Percentiles rank a stretch among this genome's conserved stretches.
Evolutionary conservation across 164 flowering plant genomes (phyloP).

Genomic region (Paratinospora sagittata): DNA sequence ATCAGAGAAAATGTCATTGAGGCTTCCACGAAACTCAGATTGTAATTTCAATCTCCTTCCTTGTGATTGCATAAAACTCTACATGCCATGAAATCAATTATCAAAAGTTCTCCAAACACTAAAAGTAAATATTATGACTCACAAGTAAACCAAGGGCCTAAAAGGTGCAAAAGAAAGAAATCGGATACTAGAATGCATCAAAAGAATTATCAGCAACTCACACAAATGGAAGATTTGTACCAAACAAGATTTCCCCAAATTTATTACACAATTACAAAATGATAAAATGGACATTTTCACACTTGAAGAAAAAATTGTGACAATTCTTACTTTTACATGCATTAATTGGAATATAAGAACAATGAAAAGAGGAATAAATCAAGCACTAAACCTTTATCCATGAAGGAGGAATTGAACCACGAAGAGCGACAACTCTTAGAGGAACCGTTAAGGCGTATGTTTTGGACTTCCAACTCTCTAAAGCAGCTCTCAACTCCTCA

Average conservation of each 20-base stretch:
- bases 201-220: too few species aligned
- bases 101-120: neutral
- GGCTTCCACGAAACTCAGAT: constrained; percentile 45
- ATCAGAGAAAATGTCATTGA: constrained; percentile 54
- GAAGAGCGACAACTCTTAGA: constrained; percentile 60
- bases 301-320: neutral
- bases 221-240: too few species aligned
- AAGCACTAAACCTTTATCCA: constrained; percentile 29
- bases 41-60: constrained; percentile 56
- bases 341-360: neutral
- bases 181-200: too few species aligned
- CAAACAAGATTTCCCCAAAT: too few species aligned
- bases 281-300: too few species aligned
- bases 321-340: neutral
- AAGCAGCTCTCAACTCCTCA: constrained; percentile 44
- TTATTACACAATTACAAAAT: too few species aligned
- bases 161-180: too few species aligned
- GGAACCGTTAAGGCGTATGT: constrained; percentile 73
- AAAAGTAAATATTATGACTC: neutral
- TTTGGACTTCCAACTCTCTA: constrained; percentile 72
- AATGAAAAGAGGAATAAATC: neutral
- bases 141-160: neutral
- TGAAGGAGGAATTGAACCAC: constrained; percentile 66
- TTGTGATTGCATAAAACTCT: constrained; percentile 83
- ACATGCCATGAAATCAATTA: constrained; percentile 13